Evolutionary conservation across 495 filamentous ascomycete genomes (phyloP).

Genomic region (Hypoxylon perforatum): DNA sequence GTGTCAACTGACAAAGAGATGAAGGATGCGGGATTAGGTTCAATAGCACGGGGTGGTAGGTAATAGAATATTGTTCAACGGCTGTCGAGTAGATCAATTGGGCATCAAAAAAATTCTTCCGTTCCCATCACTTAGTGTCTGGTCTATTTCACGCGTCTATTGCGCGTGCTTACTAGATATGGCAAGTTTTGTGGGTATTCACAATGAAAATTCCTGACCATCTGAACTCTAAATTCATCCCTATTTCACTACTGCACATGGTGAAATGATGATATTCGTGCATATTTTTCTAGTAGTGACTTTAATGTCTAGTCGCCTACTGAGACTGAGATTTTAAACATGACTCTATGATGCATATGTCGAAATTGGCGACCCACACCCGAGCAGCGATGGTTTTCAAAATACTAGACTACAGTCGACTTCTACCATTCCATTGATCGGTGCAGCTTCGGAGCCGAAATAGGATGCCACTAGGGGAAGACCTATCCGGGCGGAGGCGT

Average conservation of each 20-base stretch:
- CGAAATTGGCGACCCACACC: too few relatives aligned
- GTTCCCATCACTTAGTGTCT: neutral
- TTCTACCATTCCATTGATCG: conserved; percentile 1
- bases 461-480: neutral
- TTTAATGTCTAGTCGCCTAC: too few relatives aligned
- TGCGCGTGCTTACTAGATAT: conserved; percentile 1
- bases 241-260: conserved; percentile 3
- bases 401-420: neutral
- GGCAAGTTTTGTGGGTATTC: conserved; percentile 14
- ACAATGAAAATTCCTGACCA: neutral
- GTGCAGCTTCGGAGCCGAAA: neutral
- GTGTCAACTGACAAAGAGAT: neutral
- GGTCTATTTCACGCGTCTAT: neutral
- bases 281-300: too few relatives aligned
- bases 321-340: too few relatives aligned
- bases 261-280: too few relatives aligned
- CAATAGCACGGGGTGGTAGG: neutral
- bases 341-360: too few relatives aligned
- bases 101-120: conserved; percentile 3
- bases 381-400: neutral
- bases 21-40: neutral
- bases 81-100: neutral
- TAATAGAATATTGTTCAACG: neutral
- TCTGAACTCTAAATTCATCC: conserved; percentile 13
- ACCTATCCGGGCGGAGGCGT: neutral